These are phyloP conservation scores for Talaromyces sp. DNA, from an alignment of 2,329 filamentous ascomycete genomes.

Conservation along the genomic window DNA sequence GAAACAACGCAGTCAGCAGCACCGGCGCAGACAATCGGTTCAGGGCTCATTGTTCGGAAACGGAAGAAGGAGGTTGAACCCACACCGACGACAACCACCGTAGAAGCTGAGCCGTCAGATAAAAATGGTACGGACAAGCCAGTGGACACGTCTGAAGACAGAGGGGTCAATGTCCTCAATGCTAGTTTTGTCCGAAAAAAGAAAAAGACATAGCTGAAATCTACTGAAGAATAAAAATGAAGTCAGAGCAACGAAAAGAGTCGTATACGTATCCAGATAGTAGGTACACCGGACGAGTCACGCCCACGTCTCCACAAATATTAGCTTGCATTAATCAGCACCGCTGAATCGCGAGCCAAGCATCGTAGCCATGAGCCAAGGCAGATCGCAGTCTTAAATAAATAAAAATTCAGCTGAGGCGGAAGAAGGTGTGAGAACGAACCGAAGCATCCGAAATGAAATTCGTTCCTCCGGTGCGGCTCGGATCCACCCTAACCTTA, in stretches of 20 bases:
- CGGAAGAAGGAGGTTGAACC: constrained; percentile 33
- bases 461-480: background rate
- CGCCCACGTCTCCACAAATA: background rate
- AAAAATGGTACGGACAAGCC: background rate
- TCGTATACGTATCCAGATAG: background rate
- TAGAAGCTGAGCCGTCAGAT: background rate
- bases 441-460: constrained; percentile 11
- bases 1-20: constrained; percentile 18
- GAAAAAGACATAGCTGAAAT: constrained; percentile 33
- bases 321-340: background rate
- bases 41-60: constrained; percentile 35
- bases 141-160: constrained; percentile 15
- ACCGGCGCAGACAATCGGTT: constrained; percentile 28
- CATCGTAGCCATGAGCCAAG: background rate
- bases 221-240: background rate
- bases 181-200: constrained; percentile 40
- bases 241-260: background rate
- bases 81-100: background rate
- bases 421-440: background rate
- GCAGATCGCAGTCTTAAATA: background rate
- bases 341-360: background rate
- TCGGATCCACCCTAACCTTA: background rate
- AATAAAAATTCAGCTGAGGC: background rate
- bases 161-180: constrained; percentile 38
- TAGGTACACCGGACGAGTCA: background rate